phyloP scores from a whole-genome alignment of 306 rosid species.

The Cajanus cajan region DNA sequence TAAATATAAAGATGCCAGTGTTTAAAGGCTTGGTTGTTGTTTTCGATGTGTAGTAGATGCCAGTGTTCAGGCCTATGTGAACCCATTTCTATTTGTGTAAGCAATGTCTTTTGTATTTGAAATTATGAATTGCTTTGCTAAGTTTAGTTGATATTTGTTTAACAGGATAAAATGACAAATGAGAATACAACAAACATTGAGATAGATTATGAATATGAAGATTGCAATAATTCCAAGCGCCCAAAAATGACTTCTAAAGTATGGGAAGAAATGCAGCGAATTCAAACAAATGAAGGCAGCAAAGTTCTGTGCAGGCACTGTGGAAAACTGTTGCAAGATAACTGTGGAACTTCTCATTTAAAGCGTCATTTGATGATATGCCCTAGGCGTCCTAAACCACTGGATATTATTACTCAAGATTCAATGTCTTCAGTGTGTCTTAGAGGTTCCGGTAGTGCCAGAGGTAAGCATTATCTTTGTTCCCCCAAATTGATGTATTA shows the following conservation, averaged over 20 bases:
- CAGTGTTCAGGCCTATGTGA: neutral
- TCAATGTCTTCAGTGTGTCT: conserved; percentile 14
- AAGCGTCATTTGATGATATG: conserved; percentile 51
- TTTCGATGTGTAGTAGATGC: neutral
- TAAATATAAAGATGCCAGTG: neutral
- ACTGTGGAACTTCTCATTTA: conserved; percentile 59
- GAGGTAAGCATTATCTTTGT: conserved; percentile 15
- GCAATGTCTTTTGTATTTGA: neutral
- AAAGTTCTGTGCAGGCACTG: conserved; percentile 50
- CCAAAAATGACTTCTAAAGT: conserved; percentile 47
- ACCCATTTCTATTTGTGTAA: neutral
- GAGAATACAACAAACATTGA: conserved; percentile 27
- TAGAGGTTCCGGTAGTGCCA: conserved; percentile 15
- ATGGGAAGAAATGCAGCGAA: conserved; percentile 53
- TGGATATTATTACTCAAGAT: conserved; percentile 31
- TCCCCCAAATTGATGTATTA: conserved; percentile 13
- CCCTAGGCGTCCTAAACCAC: conserved; percentile 46
- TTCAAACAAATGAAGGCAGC: conserved; percentile 45
- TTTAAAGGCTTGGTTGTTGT: neutral
- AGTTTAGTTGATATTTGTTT: conserved; percentile 21
- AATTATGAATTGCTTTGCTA: conserved; percentile 19
- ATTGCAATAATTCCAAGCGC: conserved; percentile 39
- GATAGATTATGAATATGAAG: conserved; percentile 44
- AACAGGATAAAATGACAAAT: conserved; percentile 43
- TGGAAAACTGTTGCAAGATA: conserved; percentile 47